phyloP scores from a whole-genome alignment of 169 alveolate genomes.

The Plasmodium fragile region DNA sequence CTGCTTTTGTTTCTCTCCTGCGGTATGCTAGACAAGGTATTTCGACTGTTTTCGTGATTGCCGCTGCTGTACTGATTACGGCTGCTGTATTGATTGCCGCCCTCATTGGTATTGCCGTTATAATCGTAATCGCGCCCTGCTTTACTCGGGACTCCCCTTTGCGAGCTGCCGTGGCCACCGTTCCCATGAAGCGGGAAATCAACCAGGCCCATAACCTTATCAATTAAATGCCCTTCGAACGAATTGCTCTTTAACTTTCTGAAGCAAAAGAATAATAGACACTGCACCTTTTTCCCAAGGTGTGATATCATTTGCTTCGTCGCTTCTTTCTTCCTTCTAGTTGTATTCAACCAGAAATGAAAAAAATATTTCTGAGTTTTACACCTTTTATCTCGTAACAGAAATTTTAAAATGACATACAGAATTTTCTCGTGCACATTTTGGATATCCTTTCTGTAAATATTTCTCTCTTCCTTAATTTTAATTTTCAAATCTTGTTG shows the following conservation, averaged over 20 bases:
- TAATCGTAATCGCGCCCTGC: background rate
- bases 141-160: background rate
- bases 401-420: constrained; percentile 33
- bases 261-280: constrained; percentile 34
- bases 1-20: constrained; percentile 18
- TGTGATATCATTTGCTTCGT: constrained; percentile 12
- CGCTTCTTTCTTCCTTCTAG: constrained; percentile 33
- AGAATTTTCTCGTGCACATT: constrained; percentile 24
- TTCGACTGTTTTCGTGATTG: background rate
- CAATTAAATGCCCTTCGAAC: constrained; percentile 24
- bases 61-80: background rate
- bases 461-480: constrained; percentile 65
- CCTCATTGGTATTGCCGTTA: constrained; percentile 2
- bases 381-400: constrained; percentile 27
- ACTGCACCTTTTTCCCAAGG: constrained; percentile 26
- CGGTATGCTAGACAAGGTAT: background rate
- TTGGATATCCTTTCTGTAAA: constrained; percentile 49
- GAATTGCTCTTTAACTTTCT: constrained; percentile 40
- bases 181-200: background rate
- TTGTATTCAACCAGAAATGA: constrained; percentile 27
- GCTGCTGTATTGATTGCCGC: background rate
- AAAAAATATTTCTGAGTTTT: constrained; percentile 28
- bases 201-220: constrained; percentile 19
- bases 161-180: background rate
- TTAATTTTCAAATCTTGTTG: constrained; percentile 59